A percentile compares a stretch with the other conserved stretches of the same genome.
Evolutionary conservation across 345 rosid species (phyloP).

Genomic region (Arabidopsis suecica): DNA sequence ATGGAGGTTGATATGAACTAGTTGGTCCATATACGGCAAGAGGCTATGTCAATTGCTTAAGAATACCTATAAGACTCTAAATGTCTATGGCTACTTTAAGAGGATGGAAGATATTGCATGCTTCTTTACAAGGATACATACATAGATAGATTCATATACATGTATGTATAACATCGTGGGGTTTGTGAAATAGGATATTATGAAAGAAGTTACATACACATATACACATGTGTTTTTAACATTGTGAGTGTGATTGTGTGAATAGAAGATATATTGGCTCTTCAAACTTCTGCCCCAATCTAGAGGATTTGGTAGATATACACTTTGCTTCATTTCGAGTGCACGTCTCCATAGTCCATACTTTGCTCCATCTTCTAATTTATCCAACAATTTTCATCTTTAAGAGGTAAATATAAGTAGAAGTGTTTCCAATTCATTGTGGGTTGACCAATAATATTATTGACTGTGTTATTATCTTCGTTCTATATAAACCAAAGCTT

Average conservation of each 20-base stretch:
- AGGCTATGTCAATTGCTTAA: slow-evolving; percentile 47
- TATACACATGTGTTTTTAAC: slow-evolving; percentile 28
- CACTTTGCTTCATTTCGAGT: slow-evolving; percentile 38
- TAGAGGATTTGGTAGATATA: slow-evolving; percentile 44
- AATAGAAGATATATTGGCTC: slow-evolving; percentile 7
- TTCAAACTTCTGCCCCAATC: slow-evolving; percentile 34
- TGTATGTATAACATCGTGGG: slow-evolving; percentile 10
- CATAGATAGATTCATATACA: background rate
- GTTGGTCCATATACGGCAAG: slow-evolving; percentile 47
- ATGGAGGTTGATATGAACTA: slow-evolving; percentile 39
- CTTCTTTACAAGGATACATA: slow-evolving; percentile 34
- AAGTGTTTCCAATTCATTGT: background rate
- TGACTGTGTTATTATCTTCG: background rate
- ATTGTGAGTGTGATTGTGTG: slow-evolving; percentile 41
- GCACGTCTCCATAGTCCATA: slow-evolving; percentile 45
- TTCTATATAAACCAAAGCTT: background rate
- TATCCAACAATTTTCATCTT: slow-evolving; percentile 15
- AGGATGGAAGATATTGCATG: slow-evolving; percentile 47
- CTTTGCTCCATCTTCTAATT: slow-evolving; percentile 37
- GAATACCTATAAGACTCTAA: slow-evolving; percentile 38
- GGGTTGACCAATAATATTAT: slow-evolving; percentile 13
- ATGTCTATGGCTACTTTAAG: slow-evolving; percentile 37
- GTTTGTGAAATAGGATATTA: slow-evolving; percentile 21
- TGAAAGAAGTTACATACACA: slow-evolving; percentile 6
- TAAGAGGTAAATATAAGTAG: background rate